Base-by-base conservation (phyloP, 2,329 filamentous ascomycete genomes). In the Fusarium miscanthi region DNA sequence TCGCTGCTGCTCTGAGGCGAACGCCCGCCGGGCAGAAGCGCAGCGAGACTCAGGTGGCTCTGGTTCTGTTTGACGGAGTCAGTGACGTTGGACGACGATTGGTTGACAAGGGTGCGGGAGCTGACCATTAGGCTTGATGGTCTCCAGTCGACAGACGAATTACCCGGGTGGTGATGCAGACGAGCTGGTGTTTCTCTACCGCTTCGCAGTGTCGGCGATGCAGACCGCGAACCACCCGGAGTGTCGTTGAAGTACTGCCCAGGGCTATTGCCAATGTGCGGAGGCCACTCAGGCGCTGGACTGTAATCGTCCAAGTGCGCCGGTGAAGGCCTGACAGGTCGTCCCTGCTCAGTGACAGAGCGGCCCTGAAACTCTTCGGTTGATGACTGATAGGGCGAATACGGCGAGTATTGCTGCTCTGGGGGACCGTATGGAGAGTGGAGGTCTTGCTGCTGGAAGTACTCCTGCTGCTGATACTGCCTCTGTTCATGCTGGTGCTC, bases 41-140 rank as follows among this genome's bases (percentile, higher is more conserved):
- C 82, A 5, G 82, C 79, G 40, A 85, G 78, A 64, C 82, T 85
- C 53, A 82, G 78, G 52, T 83, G 78, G 77, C 84, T 85, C 72
- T 84, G 82, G 65, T 83, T 81, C 83, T 85, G 73, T 63, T 71
- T 60, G 63, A 61, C 54, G 66, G 58, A 61, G 75, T 77, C 67
- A 77, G 75, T 69, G 62, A 70, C 56, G 35, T 59, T 62, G 64
- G 65, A 59, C 37, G 65, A 59, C 37, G 53, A 66, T 48, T 64
- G 65, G 66, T 57, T 49, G 56, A 65, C 72, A 54, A 57, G 57
- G 52, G 73, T 59, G 54, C 59, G 61, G 60, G 61, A 53, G 57
- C 70, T 68, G 58, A 75, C 76, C 74, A 78, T 79, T 45, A 78
- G 63, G 64, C 77, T 79, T 56, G 76, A 77, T 25, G 76, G 76